Base-by-base conservation (phyloP, 2,329 filamentous ascomycete genomes). In the Sclerotinia subarctica region DNA sequence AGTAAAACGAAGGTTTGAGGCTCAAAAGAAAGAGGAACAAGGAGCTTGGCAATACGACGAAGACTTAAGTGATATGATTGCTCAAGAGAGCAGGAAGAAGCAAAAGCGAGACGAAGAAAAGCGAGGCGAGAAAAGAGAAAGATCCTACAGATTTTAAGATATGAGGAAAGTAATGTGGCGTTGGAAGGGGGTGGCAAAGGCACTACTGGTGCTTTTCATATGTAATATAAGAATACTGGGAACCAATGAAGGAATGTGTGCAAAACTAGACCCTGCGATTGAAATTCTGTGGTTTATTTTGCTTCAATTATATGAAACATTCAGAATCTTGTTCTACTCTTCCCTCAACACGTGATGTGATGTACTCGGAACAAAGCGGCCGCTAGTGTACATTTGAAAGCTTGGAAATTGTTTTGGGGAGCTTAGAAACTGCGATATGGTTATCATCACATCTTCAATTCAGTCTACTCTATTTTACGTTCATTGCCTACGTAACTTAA, bases 61-160 rank as follows among this genome's bases (percentile, higher is more conserved):
- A 74, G 94, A 97, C 77, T 80, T 99, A 68, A 94, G 90, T 75
- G 92, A 97, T 76, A 96, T 99, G 92, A 97, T 99, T 81, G 93
- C 93, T 17, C 90, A 92, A 75, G 95, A 98, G 81, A 93, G 89
- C 76, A 86, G 93, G 72, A 98, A 98, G 85, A 86, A 93, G 77
- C 86, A 94, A 78, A 96, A 94, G 85, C 87, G 91, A 72, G 94
- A 97, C 74, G 89, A 92, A 78, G 93, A 96, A 79, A 88, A 88
- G 78, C 84, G 85, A 75, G 85, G 87, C 71, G 89, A 90, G 79
- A 87, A 83, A 78, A 75, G 71, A 38, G 76, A 77, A 62, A 72
- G 74, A 62, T 71, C 70, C 26, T 77, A 77, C 67, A 72, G 72
- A 60, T 77, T 77, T 58, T 77, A 71, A 51, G 69, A 21, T 29